phyloP scores from a whole-genome alignment of 2,329 filamentous ascomycete species.

The Whalleya microplaca region DNA sequence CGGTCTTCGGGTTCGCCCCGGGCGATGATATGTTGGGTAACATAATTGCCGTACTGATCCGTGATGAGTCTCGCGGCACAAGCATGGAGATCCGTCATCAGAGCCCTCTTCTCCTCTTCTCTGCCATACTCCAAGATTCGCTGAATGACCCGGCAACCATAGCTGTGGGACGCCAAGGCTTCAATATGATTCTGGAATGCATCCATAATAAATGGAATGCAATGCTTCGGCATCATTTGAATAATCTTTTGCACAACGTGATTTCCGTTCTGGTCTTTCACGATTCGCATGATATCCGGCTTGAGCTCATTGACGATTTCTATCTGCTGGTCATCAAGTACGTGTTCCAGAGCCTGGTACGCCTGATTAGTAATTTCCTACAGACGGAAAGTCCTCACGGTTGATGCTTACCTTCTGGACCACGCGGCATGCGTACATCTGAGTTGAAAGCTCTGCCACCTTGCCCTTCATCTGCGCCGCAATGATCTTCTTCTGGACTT shows the following conservation, averaged over 20 bases:
- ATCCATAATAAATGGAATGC: constrained; percentile 84
- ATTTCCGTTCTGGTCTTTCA: constrained; percentile 90
- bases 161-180: constrained; percentile 75
- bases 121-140: constrained; percentile 84
- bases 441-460: constrained; percentile 75
- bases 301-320: constrained; percentile 83
- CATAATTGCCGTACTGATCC: constrained; percentile 95
- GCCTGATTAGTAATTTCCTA: constrained; percentile 27
- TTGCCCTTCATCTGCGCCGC: constrained; percentile 87
- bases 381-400: not conserved
- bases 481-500: constrained; percentile 86
- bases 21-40: constrained; percentile 87
- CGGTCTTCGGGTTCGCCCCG: constrained; percentile 76
- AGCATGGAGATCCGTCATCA: constrained; percentile 78
- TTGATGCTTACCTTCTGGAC: constrained; percentile 78
- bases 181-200: constrained; percentile 77
- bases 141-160: constrained; percentile 92
- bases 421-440: constrained; percentile 93
- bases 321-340: constrained; percentile 89
- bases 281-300: constrained; percentile 73
- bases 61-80: constrained; percentile 74
- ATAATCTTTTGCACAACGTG: constrained; percentile 97
- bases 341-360: constrained; percentile 79
- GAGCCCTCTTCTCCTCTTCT: constrained; percentile 68
- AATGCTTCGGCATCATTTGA: constrained; percentile 73